Base-by-base conservation (phyloP, 116 monocot genomes). In the Iris pallida region DNA sequence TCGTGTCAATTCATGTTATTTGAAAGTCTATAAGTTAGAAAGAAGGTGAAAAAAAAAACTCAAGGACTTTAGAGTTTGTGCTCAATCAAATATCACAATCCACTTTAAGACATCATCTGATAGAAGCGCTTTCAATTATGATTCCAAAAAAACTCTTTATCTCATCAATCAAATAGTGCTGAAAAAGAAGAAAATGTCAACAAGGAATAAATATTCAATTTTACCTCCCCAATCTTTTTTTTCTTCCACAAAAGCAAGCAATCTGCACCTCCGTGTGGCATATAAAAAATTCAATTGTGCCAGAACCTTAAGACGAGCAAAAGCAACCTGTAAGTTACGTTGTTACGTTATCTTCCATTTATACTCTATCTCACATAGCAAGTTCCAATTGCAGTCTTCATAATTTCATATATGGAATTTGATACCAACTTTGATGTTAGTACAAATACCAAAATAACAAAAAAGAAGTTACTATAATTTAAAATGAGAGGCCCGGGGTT, bases 151-250 rank as follows among this genome's bases (percentile, higher is more conserved):
- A n/a, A n/a, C n/a, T n/a, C n/a, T n/a, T n/a, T n/a, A n/a, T n/a
- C n/a, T n/a, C n/a, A 45, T 16, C 42, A 63, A 6, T 17, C 47
- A 46, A 4, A 45, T 4, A 0, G 30, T 63, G 63, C 17, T 45
- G 63, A 17, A 15, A 45, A 8, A 46, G 63, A 16, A 47, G 18
- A n/a, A 12, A 41, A 42, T 44, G 5, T 17, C 12, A 5, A 48
- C 7, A 10, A 63, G 16, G n/a, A 45, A 63, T 14, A 65, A 3
- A 20, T 20, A 42, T 19, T 14, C 4, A 8, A 41, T 53, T 40
- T n/a, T 80, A 94, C 94, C 90, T 94, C 90, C 20, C 53, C 53
- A 65, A 90, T 84, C 79, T n/a, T 94, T 94, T 66, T 81, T 94
- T 56, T 90, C 90, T 81, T 90, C 94, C 12, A 88, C 90, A 79